phyloP scores from a whole-genome alignment of 441 rosid species.

The Codiaeum variegatum region DNA sequence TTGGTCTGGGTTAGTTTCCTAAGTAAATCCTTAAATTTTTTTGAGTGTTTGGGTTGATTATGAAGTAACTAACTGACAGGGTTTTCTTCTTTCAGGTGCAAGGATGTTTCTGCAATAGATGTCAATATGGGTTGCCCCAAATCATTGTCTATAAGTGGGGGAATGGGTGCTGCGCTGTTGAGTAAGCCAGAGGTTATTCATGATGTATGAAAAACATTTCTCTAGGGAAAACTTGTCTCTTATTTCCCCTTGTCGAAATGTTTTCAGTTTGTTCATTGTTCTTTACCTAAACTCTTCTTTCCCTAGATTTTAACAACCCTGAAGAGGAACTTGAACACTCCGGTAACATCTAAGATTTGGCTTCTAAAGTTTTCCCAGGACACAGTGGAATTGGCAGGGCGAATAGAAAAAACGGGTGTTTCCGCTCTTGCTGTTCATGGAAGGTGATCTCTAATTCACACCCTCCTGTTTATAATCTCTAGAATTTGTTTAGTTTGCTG shows the following conservation, averaged over 20 bases:
- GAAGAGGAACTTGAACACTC: slow-evolving; percentile 70
- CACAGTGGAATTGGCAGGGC: slow-evolving; percentile 82
- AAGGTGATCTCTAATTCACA: slow-evolving; percentile 43
- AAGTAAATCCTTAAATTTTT: not conserved
- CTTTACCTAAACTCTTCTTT: slow-evolving; percentile 10
- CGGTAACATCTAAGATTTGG: slow-evolving; percentile 88
- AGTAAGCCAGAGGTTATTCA: slow-evolving; percentile 72
- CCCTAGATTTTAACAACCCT: slow-evolving; percentile 75
- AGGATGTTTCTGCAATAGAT: slow-evolving; percentile 81
- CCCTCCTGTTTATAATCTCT: not conserved
- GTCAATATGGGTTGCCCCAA: slow-evolving; percentile 95
- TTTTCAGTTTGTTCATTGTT: slow-evolving; percentile 12
- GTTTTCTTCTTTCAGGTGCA: slow-evolving; percentile 49
- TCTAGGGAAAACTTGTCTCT: not conserved
- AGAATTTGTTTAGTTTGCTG: not conserved
- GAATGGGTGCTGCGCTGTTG: slow-evolving; percentile 95
- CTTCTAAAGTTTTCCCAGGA: slow-evolving; percentile 63
- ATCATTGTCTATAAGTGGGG: slow-evolving; percentile 87
- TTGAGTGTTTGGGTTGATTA: not conserved
- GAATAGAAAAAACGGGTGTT: slow-evolving; percentile 87
- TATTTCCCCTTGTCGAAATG: not conserved
- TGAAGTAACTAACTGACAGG: not conserved
- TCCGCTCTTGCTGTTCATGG: slow-evolving; percentile 93
- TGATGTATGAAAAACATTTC: slow-evolving; percentile 47
- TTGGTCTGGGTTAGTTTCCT: not conserved